Conservation (phyloP, 768 basidiomycete species). For the Hypholoma sublateritium region DNA sequence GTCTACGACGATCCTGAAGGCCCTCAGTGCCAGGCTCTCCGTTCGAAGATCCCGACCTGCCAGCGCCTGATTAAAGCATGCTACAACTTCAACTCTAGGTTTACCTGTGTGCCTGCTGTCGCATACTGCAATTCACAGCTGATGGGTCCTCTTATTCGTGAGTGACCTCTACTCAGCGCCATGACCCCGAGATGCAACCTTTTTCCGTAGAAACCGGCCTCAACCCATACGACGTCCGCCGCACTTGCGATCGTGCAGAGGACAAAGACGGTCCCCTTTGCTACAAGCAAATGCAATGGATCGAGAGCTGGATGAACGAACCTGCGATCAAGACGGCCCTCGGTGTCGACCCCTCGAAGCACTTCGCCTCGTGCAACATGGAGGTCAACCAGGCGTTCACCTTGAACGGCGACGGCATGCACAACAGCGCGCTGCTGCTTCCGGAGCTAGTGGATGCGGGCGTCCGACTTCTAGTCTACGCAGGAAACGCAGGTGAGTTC, state of each 20-base stretch:
- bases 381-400: constrained; percentile 80
- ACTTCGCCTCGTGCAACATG: constrained; percentile 75
- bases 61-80: constrained; percentile 72
- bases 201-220: constrained; percentile 56
- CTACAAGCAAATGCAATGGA: constrained; percentile 81
- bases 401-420: constrained; percentile 84
- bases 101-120: constrained; percentile 71
- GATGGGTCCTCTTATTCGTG: constrained; percentile 69
- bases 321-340: constrained; percentile 75
- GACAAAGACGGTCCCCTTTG: constrained; percentile 64
- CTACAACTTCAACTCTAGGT: constrained; percentile 56
- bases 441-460: constrained; percentile 83
- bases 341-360: constrained; percentile 60
- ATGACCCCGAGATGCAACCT: neutral
- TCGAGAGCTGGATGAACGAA: constrained; percentile 87
- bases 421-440: constrained; percentile 76
- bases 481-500: constrained; percentile 74
- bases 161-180: constrained; percentile 22
- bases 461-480: constrained; percentile 84
- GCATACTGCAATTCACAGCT: constrained; percentile 82
- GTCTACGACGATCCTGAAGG: constrained; percentile 72
- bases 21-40: constrained; percentile 62
- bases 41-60: constrained; percentile 70
- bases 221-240: constrained; percentile 90
- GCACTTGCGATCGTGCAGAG: constrained; percentile 65